These are phyloP conservation scores for Aspergillus pseudonomiae DNA, from an alignment of 2,329 filamentous ascomycete genomes.

Conservation along the genomic window DNA sequence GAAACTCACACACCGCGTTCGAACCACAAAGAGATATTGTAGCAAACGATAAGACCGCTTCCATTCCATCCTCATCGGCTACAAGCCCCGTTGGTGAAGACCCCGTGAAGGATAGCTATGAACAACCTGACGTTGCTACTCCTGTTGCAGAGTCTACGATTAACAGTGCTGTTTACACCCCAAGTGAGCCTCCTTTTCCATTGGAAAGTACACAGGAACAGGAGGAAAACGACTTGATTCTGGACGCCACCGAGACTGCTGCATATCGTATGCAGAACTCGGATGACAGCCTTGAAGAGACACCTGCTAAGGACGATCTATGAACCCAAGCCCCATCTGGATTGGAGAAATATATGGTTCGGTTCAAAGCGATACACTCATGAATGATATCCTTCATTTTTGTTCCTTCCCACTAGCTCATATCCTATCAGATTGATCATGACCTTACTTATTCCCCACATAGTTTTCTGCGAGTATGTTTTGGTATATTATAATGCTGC, in stretches of 20 bases:
- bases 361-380: conserved; percentile 7
- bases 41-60: neutral
- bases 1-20: conserved; percentile 55
- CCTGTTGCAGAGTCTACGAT: neutral
- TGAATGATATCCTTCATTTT: conserved; percentile 17
- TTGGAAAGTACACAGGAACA: conserved; percentile 41
- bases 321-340: conserved; percentile 10
- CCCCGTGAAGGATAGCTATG: too few relatives aligned
- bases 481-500: conserved; percentile 25
- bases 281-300: conserved; percentile 54
- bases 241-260: conserved; percentile 33
- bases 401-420: conserved; percentile 12
- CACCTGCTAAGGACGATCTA: conserved; percentile 27
- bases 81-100: neutral
- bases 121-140: neutral
- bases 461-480: conserved; percentile 35
- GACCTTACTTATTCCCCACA: conserved; percentile 38
- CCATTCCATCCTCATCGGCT: neutral
- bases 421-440: conserved; percentile 14
- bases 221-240: conserved; percentile 36
- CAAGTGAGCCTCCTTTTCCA: conserved; percentile 18
- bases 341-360: conserved; percentile 4
- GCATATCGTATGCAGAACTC: conserved; percentile 45
- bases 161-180: neutral
- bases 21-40: neutral